Conservation (phyloP, 1,284 basidiomycete species). For the Pascua sp. region DNA sequence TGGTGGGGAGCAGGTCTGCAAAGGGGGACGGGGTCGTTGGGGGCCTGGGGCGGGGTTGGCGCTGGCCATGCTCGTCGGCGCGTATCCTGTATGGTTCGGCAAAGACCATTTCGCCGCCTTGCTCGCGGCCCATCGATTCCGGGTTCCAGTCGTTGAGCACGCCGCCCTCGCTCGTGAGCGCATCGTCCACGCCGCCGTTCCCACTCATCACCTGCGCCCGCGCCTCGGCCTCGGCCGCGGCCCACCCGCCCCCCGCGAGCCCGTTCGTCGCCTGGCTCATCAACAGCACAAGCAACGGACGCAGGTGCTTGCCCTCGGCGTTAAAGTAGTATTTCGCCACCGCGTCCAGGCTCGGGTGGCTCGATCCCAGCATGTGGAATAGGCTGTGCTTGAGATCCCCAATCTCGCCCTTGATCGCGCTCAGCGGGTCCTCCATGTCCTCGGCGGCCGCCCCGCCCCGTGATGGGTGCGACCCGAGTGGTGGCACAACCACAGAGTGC, state of each 20-base stretch:
- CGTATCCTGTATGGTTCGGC: slow-evolving; percentile 42
- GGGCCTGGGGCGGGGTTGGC: too few relatives aligned
- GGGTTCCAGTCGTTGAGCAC: slow-evolving; percentile 52
- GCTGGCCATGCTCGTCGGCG: not conserved
- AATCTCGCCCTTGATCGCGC: slow-evolving; percentile 66
- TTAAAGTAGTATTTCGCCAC: slow-evolving; percentile 93
- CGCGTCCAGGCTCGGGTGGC: slow-evolving; percentile 79
- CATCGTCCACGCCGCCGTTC: slow-evolving; percentile 39
- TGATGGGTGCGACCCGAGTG: slow-evolving; percentile 7
- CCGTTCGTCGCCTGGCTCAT: slow-evolving; percentile 89
- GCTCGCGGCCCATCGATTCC: slow-evolving; percentile 42
- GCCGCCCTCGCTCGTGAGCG: slow-evolving; percentile 42
- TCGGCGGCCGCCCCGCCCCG: slow-evolving; percentile 2
- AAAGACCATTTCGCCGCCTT: slow-evolving; percentile 29
- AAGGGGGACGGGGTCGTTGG: slow-evolving; percentile 13
- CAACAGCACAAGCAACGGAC: slow-evolving; percentile 85
- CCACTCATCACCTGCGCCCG: slow-evolving; percentile 5
- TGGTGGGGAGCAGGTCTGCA: slow-evolving; percentile 12
- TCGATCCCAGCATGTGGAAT: slow-evolving; percentile 76
- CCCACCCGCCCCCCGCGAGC: slow-evolving; percentile 53
- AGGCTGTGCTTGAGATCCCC: slow-evolving; percentile 69
- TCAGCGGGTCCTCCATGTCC: slow-evolving; percentile 33
- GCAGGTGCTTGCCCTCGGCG: slow-evolving; percentile 75
- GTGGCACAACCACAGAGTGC: slow-evolving; percentile 32
- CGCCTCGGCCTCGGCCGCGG: slow-evolving; percentile 2